phyloP scores from a whole-genome alignment of 148 eudicot species.

The Vaccinium corymbosum region DNA sequence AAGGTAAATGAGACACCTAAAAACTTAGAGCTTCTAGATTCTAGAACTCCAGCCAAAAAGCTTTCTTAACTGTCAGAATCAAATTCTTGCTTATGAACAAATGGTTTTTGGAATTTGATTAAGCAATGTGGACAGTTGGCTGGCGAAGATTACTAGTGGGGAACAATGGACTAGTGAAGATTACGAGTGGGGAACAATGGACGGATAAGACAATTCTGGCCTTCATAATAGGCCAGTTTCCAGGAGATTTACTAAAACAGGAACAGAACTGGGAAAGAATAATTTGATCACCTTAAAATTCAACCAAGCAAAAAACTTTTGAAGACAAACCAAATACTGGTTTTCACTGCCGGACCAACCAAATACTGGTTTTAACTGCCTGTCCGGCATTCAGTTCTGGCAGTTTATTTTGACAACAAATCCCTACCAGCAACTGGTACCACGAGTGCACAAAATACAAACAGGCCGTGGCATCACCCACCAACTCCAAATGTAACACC shows the following conservation, averaged over 20 bases:
- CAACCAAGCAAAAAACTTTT: not conserved
- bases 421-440: not conserved
- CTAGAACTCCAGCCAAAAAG: not conserved
- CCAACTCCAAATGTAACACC: not conserved
- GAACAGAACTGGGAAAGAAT: not conserved
- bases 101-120: not conserved
- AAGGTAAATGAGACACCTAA: not conserved
- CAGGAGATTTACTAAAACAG: not conserved
- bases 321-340: not conserved
- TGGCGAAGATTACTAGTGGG: not conserved
- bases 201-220: not conserved
- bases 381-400: not conserved
- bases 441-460: not conserved
- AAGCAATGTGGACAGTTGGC: not conserved
- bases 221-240: not conserved
- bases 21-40: not conserved
- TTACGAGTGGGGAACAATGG: not conserved
- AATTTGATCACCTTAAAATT: not conserved
- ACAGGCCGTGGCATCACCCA: not conserved
- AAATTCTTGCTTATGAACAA: not conserved
- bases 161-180: not conserved
- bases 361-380: not conserved
- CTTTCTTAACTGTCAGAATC: not conserved
- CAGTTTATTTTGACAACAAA: not conserved
- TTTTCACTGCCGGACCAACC: not conserved